Evolutionary conservation across 495 filamentous ascomycete species (phyloP), one percentile per base, ranked within the genome.

Genomic region (Alectoria sarmentosa): DNA sequence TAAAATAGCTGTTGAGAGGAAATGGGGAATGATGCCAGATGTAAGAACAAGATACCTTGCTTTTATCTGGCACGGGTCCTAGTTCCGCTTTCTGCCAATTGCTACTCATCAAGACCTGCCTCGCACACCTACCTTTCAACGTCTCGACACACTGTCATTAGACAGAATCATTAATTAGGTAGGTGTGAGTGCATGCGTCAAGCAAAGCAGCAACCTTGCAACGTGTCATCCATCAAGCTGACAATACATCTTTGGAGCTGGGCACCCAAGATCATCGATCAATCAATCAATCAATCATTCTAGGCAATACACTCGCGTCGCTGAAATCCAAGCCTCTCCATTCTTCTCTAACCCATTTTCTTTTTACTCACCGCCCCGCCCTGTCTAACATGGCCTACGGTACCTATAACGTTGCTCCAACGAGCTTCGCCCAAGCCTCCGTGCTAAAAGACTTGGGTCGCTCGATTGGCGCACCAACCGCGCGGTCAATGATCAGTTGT

Each of bases 401-500:
- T 64, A 32, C 19, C 91, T 90, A 98, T 78, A 98, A 81, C 80
- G 89, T 91, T 73, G 92, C 86, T 70, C 89, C 88, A 63, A 92
- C 90, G 67, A 98, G 86, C 83, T 98, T 92, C 76, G 92, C 88
- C 82, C 90, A 98, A 75, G 94, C 92, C 73, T 91, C 90, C 60
- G 94, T 98, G 76, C 88, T 92, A 88, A 96, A 98, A 67, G 87
- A 91, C 89, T 98, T 98, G 76, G 94, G 94, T 69, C 88, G 79
- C 76, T 84, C 80, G 66, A 80, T 82, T 64, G 77, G 81, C 69
- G 79, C 78, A 70, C 94, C 94, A 62, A 98, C 84, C 65, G 94
- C 94, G 77, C 94, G 95, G 85, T 98, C 94, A 75, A 98, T 97
- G 85, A 98, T 98, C 73, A 98, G 84, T 84, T 98, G 94, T 66